Evolutionary conservation across 805 yeast genomes (phyloP).

Genomic region (Ogataea populi-albae): DNA sequence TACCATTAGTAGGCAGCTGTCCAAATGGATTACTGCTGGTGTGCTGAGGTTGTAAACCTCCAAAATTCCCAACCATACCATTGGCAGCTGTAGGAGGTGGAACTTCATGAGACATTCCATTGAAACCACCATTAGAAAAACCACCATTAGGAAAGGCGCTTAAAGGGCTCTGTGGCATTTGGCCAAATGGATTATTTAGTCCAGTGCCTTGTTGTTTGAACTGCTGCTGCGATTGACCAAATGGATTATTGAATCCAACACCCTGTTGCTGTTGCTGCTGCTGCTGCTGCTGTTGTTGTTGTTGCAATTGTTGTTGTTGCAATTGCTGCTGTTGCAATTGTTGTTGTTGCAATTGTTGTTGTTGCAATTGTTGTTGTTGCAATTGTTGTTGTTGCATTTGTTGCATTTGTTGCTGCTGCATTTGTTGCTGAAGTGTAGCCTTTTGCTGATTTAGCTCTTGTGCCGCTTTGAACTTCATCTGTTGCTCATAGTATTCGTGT

Average conservation of each 20-base stretch:
- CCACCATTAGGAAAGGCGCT: too few species aligned
- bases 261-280: too few species aligned
- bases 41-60: slow-evolving; percentile 9
- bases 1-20: slow-evolving; percentile 11
- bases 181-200: slow-evolving; percentile 1
- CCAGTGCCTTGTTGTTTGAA: slow-evolving; percentile 1
- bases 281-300: too few species aligned
- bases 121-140: too few species aligned
- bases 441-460: slow-evolving; percentile 23
- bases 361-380: slow-evolving; percentile 11
- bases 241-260: too few species aligned
- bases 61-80: too few species aligned
- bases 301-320: too few species aligned
- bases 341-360: slow-evolving; percentile 14
- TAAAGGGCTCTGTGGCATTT: too few species aligned
- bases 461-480: slow-evolving; percentile 18
- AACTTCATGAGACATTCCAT: too few species aligned
- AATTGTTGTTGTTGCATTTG: slow-evolving; percentile 14
- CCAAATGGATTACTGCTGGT: slow-evolving; percentile 21
- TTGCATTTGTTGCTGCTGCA: slow-evolving; percentile 13
- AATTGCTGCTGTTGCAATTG: too few species aligned
- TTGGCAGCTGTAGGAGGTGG: too few species aligned
- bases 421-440: slow-evolving; percentile 9
- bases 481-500: slow-evolving; percentile 21
- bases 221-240: too few species aligned